phyloP scores from a whole-genome alignment of 495 filamentous ascomycete species.

The Cercophora samala region DNA sequence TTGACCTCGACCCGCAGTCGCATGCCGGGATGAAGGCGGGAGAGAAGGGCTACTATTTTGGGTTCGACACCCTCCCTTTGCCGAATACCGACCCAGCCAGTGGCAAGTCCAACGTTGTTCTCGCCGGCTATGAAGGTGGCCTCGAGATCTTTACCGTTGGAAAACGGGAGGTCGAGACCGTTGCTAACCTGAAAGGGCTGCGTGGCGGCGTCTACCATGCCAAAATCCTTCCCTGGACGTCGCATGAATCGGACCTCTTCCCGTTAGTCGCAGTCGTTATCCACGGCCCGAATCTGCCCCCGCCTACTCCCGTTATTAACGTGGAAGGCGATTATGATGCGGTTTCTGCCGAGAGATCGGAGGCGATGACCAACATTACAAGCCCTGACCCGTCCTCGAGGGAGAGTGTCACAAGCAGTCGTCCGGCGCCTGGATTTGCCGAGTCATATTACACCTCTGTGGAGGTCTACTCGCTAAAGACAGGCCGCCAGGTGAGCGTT shows the following conservation, averaged over 20 bases:
- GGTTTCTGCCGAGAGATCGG: constrained; percentile 40
- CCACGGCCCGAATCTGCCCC: constrained; percentile 62
- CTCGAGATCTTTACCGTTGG: constrained; percentile 69
- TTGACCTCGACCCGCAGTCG: constrained; percentile 62
- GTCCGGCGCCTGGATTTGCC: constrained; percentile 36
- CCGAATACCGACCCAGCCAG: constrained; percentile 45
- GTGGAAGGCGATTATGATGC: constrained; percentile 40
- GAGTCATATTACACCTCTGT: constrained; percentile 76
- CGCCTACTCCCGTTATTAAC: constrained; percentile 28
- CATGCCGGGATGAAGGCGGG: constrained; percentile 54
- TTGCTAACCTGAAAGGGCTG: constrained; percentile 68
- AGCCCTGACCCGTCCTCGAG: constrained; percentile 27
- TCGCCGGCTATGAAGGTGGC: constrained; percentile 72
- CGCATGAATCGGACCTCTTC: constrained; percentile 33
- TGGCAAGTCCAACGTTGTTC: constrained; percentile 62
- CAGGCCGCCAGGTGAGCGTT: constrained; percentile 61
- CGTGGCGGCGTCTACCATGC: constrained; percentile 77
- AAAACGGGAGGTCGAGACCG: constrained; percentile 60
- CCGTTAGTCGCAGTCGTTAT: constrained; percentile 73
- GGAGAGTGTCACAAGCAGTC: constrained; percentile 16
- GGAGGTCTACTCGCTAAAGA: constrained; percentile 76
- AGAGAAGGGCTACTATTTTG: constrained; percentile 66
- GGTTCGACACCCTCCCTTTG: constrained; percentile 67
- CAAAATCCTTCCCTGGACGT: constrained; percentile 64
- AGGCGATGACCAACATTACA: constrained; percentile 29